These are phyloP conservation scores for Bryopsis sp. DNA, from an alignment of 139 green algal species.

Conservation along the genomic window DNA sequence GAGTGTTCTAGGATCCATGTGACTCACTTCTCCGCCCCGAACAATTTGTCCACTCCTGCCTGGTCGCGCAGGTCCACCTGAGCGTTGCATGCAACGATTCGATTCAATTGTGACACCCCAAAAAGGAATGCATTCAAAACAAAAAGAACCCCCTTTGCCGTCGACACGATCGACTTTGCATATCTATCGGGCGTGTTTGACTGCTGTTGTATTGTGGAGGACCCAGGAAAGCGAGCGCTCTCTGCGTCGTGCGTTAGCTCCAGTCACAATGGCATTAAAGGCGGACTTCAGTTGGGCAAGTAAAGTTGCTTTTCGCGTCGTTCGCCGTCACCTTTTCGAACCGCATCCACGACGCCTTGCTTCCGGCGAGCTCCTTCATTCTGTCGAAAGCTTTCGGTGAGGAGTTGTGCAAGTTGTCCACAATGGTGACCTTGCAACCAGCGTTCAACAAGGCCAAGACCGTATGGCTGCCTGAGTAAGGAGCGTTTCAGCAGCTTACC, in stretches of 20 bases:
- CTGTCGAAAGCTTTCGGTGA: slow-evolving; percentile 67
- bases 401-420: slow-evolving; percentile 91
- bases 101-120: too few relatives aligned
- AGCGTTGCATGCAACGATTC: too few relatives aligned
- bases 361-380: slow-evolving; percentile 75
- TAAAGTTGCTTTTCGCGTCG: too few relatives aligned
- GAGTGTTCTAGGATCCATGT: too few relatives aligned
- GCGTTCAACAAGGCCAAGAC: slow-evolving; percentile 72
- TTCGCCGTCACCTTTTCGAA: slow-evolving; percentile 56
- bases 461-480: slow-evolving; percentile 74
- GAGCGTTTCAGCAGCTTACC: background rate
- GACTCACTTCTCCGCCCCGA: slow-evolving; percentile 25
- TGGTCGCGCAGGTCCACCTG: slow-evolving; percentile 29
- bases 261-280: too few relatives aligned
- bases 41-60: slow-evolving; percentile 20
- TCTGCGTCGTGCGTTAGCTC: too few relatives aligned
- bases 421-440: slow-evolving; percentile 66
- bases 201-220: too few relatives aligned
- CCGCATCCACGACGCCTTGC: slow-evolving; percentile 65
- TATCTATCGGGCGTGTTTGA: too few relatives aligned
- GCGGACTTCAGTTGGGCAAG: too few relatives aligned
- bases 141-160: background rate
- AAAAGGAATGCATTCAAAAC: slow-evolving; percentile 5
- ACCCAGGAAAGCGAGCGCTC: too few relatives aligned
- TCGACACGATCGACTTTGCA: too few relatives aligned